Conservation (phyloP, 305 asterid genomes). For the Fraxinus sp. region DNA sequence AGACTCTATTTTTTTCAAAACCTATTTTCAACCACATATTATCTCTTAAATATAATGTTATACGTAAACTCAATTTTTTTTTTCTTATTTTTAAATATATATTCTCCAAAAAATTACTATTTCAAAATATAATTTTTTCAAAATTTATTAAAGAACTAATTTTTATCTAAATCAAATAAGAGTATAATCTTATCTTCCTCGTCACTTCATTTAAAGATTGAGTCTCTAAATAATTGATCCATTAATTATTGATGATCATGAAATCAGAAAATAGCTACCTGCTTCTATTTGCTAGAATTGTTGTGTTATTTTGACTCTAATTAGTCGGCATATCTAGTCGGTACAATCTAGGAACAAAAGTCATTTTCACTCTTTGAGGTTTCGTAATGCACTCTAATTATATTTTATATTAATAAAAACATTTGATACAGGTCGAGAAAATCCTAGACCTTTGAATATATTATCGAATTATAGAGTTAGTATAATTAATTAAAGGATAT, state of each 20-base stretch:
- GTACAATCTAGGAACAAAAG: too few relatives aligned
- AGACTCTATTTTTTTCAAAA: too few relatives aligned
- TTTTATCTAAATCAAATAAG: neutral
- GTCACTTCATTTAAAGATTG: neutral
- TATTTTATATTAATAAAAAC: neutral
- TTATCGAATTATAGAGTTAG: neutral
- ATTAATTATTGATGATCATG: neutral
- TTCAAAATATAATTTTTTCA: too few relatives aligned
- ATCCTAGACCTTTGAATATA: neutral
- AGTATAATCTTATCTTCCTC: neutral
- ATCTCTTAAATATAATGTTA: too few relatives aligned
- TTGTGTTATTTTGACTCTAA: neutral
- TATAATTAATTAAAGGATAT: too few relatives aligned
- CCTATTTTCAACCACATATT: too few relatives aligned
- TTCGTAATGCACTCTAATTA: neutral
- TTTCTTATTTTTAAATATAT: too few relatives aligned
- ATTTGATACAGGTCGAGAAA: neutral
- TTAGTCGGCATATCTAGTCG: neutral
- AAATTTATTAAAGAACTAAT: too few relatives aligned
- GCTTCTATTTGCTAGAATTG: neutral
- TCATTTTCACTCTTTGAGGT: neutral
- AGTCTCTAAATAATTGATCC: neutral
- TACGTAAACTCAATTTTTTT: too few relatives aligned
- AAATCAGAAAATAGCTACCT: neutral
- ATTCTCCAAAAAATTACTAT: too few relatives aligned